Percentiles rank a stretch among this genome's conserved stretches.
These are phyloP conservation scores for Haplosporangium sp. DNA, from an alignment of 371 early-diverging fungal species.

Conservation along the genomic window DNA sequence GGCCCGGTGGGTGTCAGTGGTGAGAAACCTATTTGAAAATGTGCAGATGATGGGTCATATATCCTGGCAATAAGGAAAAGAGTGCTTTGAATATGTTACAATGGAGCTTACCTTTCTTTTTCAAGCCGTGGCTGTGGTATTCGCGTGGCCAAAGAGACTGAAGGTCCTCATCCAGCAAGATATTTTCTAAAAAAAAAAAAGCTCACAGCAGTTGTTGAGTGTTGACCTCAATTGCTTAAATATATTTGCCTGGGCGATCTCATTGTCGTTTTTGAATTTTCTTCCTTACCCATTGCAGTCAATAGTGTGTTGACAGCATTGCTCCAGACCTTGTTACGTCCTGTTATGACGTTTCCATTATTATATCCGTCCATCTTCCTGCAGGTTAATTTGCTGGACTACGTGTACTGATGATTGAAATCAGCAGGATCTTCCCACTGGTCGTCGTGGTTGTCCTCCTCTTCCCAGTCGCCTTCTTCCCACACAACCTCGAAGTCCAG, in stretches of 20 bases:
- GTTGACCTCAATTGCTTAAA: too few relatives aligned
- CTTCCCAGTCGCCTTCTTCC: constrained; percentile 42
- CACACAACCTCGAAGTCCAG: constrained; percentile 46
- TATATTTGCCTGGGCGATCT: too few relatives aligned
- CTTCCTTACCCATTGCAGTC: constrained; percentile 50
- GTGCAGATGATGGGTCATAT: too few relatives aligned
- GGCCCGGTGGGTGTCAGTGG: constrained; percentile 30
- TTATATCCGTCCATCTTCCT: constrained; percentile 7
- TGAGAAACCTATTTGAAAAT: constrained; percentile 3
- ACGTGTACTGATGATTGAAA: constrained; percentile 7
- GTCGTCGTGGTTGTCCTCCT: constrained; percentile 19
- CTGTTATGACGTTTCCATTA: neutral
- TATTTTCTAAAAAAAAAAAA: constrained; percentile 31
- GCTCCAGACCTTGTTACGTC: constrained; percentile 39
- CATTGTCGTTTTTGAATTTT: too few relatives aligned
- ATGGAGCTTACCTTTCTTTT: constrained; percentile 30
- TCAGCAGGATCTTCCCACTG: constrained; percentile 29
- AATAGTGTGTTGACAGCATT: constrained; percentile 51
- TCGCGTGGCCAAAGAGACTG: constrained; percentile 48
- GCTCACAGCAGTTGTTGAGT: too few relatives aligned
- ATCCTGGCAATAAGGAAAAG: too few relatives aligned
- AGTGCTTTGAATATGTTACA: neutral
- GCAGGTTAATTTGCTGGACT: neutral
- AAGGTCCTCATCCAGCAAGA: constrained; percentile 48
- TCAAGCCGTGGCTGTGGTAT: constrained; percentile 26